Evolutionary conservation across 2,329 filamentous ascomycete species (phyloP).

Genomic region (Albophoma yamanashiensis): DNA sequence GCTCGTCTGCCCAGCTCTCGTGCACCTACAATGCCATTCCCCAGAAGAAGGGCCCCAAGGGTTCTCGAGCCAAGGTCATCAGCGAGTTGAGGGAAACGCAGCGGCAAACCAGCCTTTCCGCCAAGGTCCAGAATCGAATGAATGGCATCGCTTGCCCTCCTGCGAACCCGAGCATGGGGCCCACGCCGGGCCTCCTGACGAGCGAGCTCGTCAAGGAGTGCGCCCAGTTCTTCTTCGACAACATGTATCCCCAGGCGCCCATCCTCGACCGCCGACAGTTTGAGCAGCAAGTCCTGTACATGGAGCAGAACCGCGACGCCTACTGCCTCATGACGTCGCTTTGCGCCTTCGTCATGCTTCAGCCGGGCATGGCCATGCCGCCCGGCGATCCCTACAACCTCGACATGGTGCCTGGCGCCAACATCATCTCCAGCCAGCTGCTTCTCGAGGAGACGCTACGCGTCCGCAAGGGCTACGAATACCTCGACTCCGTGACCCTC

Average conservation of each 20-base stretch:
- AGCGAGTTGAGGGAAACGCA: constrained; percentile 62
- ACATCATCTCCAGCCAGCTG: constrained; percentile 52
- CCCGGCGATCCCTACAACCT: constrained; percentile 43
- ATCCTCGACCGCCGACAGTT: constrained; percentile 49
- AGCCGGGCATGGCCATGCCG: constrained; percentile 55
- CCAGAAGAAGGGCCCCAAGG: constrained; percentile 68
- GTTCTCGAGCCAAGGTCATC: constrained; percentile 64
- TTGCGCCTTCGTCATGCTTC: constrained; percentile 57
- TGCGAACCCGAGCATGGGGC: constrained; percentile 35
- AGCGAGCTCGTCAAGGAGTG: constrained; percentile 55
- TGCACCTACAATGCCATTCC: constrained; percentile 69
- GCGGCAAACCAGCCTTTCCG: constrained; percentile 52
- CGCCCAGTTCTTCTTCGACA: constrained; percentile 56
- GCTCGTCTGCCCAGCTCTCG: constrained; percentile 51
- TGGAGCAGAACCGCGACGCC: constrained; percentile 51
- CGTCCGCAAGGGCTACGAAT: constrained; percentile 53
- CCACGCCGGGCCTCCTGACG: constrained; percentile 50
- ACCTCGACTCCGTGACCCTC: constrained; percentile 42
- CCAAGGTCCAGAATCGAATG: constrained; percentile 49
- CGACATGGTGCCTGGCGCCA: constrained; percentile 46
- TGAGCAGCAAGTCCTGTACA: constrained; percentile 46
- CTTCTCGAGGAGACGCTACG: constrained; percentile 57
- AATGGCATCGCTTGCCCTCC: constrained; percentile 42
- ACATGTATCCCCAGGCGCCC: constrained; percentile 54
- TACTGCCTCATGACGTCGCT: constrained; percentile 57